Conservation (phyloP, 2,329 filamentous ascomycete species). For the Botryotinia calthae region DNA sequence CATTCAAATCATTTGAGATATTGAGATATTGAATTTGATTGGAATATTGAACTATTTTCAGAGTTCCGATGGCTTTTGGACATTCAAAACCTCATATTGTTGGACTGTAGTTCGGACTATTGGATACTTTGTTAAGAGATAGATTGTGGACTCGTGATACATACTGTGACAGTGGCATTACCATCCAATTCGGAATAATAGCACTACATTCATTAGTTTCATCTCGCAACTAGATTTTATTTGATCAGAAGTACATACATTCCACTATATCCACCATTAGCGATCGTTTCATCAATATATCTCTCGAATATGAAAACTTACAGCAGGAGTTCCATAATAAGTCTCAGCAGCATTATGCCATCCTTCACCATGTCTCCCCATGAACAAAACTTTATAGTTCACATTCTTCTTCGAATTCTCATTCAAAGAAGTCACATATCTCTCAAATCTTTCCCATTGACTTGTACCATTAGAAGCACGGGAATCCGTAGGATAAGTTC, state of each 20-base stretch:
- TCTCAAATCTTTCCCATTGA: slow-evolving; percentile 63
- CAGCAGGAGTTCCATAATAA: slow-evolving; percentile 62
- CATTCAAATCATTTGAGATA: too few species aligned
- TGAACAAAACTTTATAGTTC: slow-evolving; percentile 64
- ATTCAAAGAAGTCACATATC: slow-evolving; percentile 58
- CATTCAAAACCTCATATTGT: too few species aligned
- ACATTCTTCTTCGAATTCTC: slow-evolving; percentile 44
- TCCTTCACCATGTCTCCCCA: slow-evolving; percentile 40
- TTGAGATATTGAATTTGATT: too few species aligned
- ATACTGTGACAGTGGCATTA: slow-evolving; percentile 52
- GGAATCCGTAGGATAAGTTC: slow-evolving; percentile 56
- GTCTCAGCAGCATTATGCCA: slow-evolving; percentile 50
- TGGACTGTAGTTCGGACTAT: too few species aligned
- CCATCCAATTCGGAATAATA: slow-evolving; percentile 66
- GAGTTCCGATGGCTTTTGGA: too few species aligned
- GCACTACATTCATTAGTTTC: slow-evolving; percentile 43
- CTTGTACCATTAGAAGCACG: slow-evolving; percentile 46
- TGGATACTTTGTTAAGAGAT: too few species aligned
- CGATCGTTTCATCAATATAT: background rate
- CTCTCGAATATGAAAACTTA: background rate
- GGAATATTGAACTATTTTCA: too few species aligned
- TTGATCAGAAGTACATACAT: slow-evolving; percentile 47
- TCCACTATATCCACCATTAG: slow-evolving; percentile 47
- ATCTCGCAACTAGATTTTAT: background rate
- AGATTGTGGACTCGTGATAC: background rate